Conservation (phyloP, 805 yeast genomes). For the Kazachstania africana region DNA sequence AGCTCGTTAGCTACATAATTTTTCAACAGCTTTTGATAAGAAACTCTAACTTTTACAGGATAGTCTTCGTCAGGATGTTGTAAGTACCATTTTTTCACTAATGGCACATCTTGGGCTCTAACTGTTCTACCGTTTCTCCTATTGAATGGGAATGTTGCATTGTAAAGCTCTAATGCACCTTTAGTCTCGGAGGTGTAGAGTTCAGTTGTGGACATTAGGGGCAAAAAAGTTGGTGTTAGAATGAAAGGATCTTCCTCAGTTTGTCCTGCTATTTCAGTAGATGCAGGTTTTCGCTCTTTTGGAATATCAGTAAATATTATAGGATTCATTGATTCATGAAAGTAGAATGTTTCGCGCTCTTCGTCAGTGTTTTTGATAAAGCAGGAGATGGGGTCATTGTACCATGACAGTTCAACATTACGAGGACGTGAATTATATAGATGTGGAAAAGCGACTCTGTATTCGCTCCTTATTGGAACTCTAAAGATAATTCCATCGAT, state of each 20-base stretch:
- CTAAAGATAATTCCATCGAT: conserved; percentile 81
- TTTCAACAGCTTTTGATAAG: conserved; percentile 84
- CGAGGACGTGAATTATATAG: conserved; percentile 70
- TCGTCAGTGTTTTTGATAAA: conserved; percentile 31
- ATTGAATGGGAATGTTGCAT: conserved; percentile 82
- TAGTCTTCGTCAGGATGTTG: conserved; percentile 50
- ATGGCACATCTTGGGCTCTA: conserved; percentile 82
- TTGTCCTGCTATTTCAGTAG: conserved; percentile 10
- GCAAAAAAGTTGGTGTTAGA: conserved; percentile 34
- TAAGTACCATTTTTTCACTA: conserved; percentile 72
- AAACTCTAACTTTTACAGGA: conserved; percentile 71
- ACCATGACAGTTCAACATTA: conserved; percentile 49
- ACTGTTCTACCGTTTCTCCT: conserved; percentile 57
- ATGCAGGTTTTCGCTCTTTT: conserved; percentile 5
- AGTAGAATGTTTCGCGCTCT: conserved; percentile 44
- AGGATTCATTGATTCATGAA: conserved; percentile 45
- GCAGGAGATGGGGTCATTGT: conserved; percentile 51
- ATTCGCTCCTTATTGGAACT: conserved; percentile 66
- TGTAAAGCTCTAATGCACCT: conserved; percentile 56
- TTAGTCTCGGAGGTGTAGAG: conserved; percentile 36
- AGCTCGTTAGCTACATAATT: conserved; percentile 60
- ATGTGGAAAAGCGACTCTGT: conserved; percentile 76
- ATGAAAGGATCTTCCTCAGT: conserved; percentile 27
- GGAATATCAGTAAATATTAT: conserved; percentile 26
- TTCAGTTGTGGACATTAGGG: conserved; percentile 38